Conservation (phyloP, 495 filamentous ascomycete genomes). For the Talaromyces borbonicus region DNA sequence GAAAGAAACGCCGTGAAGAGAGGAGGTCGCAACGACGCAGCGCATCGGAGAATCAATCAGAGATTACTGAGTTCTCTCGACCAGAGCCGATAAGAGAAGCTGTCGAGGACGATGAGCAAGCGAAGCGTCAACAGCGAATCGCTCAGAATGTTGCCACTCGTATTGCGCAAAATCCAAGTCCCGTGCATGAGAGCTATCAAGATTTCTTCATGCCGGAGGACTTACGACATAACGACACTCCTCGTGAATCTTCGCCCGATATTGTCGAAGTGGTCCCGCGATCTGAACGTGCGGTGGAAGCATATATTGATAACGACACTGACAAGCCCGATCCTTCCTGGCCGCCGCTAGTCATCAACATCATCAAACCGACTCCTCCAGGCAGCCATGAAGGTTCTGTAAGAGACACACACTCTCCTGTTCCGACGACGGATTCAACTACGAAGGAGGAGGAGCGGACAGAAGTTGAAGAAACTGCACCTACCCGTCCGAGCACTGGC, state of each 20-base stretch:
- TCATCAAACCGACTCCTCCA: constrained; percentile 44
- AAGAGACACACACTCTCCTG: constrained; percentile 22
- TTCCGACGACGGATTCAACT: constrained; percentile 12
- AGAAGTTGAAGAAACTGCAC: constrained; percentile 13
- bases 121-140: constrained; percentile 10
- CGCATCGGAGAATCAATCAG: constrained; percentile 13
- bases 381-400: constrained; percentile 33
- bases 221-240: constrained; percentile 12
- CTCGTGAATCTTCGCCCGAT: constrained; percentile 10
- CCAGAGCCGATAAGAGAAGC: constrained; percentile 9
- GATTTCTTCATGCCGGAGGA: constrained; percentile 35
- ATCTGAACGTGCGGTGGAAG: constrained; percentile 14
- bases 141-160: constrained; percentile 18
- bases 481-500: constrained; percentile 26
- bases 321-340: constrained; percentile 28
- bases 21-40: constrained; percentile 30
- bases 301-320: constrained; percentile 18
- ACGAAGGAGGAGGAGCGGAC: constrained; percentile 9
- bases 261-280: constrained; percentile 28
- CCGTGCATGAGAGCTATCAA: constrained; percentile 31
- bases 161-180: constrained; percentile 15
- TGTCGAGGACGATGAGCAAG: constrained; percentile 11
- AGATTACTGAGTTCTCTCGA: constrained; percentile 15
- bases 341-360: constrained; percentile 36
- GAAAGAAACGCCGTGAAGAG: constrained; percentile 26